Base-by-base conservation (phyloP, 2,329 filamentous ascomycete genomes). In the Penicillium oxalicum region DNA sequence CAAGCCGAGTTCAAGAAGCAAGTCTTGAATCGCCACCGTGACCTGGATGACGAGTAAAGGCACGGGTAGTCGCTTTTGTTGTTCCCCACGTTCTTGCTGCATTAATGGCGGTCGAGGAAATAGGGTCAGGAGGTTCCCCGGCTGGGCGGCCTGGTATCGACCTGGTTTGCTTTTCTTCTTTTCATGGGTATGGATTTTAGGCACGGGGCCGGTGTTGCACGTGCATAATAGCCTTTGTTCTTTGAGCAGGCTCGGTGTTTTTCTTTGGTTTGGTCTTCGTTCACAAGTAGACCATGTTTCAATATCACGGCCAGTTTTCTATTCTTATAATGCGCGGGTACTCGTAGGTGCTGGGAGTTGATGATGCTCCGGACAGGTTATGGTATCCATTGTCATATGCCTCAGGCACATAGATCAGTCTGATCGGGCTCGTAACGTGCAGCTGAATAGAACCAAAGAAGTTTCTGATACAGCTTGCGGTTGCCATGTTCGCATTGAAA, bases 1-100 rank as follows among this genome's bases (percentile, higher is more conserved):
- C 77, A 83, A 34, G 83, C 81, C 40, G 88, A 95, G 69, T 97
- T 93, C 78, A 89, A 95, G 79, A 82, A 81, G 48, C 75, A 81
- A 54, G 81, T 85, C n/a, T 71, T 83, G 45, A 79, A 80, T 5
- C 73, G 82, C 51, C 82, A 86, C 65, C 76, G 78, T 54, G 79
- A 82, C 52, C 70, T 80, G 29, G 74, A 77, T 37, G 75, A 77
- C 32, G 69, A 72, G 52, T 72, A 63, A 58, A 63, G 58, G 46
- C 24, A 2, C 8, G 29, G 29, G 11, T 32, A 7, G 7, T 26
- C 32, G 6, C 13, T 38, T 32, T 25, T 44, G 18, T 18, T 18
- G 18, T 18, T 18, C 18, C 18, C 18, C 8, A 40, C 52, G 27
- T n/a, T 36, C 45, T 47, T 36, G 46, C 29, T 51, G 55, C 44